Evolutionary conservation across 176 grass and related monocot genomes (phyloP).

Genomic region (Tillandsia leiboldiana): DNA sequence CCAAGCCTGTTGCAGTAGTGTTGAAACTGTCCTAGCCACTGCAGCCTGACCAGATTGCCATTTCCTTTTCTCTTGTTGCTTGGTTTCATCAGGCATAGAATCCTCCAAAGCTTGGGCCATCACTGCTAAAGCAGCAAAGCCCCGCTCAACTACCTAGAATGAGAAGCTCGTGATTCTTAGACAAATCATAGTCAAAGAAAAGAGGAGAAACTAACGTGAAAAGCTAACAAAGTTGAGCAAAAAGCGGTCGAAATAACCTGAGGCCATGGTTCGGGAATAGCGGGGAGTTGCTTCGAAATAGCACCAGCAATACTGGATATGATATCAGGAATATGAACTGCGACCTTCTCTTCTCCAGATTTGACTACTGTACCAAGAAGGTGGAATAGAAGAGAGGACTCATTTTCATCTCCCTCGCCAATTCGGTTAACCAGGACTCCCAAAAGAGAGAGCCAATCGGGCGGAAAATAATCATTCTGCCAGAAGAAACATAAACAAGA

Average conservation of each 20-base stretch:
- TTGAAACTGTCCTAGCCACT: conserved; percentile 58
- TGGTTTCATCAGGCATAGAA: conserved; percentile 53
- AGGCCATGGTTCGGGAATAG: conserved; percentile 66
- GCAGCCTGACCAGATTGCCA: conserved; percentile 47
- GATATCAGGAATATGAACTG: conserved; percentile 50
- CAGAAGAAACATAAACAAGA: conserved; percentile 20
- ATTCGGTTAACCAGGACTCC: conserved; percentile 48
- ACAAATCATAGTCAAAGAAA: background rate
- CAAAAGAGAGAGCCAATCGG: conserved; percentile 62
- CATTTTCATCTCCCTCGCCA: conserved; percentile 44
- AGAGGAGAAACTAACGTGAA: background rate
- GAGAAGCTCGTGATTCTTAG: background rate
- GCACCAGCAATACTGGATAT: conserved; percentile 44
- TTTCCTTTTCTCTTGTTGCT: conserved; percentile 30
- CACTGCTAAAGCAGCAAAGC: conserved; percentile 50
- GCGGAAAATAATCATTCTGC: conserved; percentile 56
- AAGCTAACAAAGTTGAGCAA: background rate
- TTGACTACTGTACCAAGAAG: conserved; percentile 73
- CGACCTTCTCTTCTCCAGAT: conserved; percentile 48
- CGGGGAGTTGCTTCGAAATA: conserved; percentile 45
- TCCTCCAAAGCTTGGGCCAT: conserved; percentile 74
- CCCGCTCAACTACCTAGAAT: conserved; percentile 60
- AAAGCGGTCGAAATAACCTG: conserved; percentile 33
- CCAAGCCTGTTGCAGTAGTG: conserved; percentile 68
- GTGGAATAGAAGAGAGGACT: conserved; percentile 75